These are phyloP conservation scores for Coemansia pectinata DNA, from an alignment of 192 early-diverging fungal genomes.

Conservation along the genomic window DNA sequence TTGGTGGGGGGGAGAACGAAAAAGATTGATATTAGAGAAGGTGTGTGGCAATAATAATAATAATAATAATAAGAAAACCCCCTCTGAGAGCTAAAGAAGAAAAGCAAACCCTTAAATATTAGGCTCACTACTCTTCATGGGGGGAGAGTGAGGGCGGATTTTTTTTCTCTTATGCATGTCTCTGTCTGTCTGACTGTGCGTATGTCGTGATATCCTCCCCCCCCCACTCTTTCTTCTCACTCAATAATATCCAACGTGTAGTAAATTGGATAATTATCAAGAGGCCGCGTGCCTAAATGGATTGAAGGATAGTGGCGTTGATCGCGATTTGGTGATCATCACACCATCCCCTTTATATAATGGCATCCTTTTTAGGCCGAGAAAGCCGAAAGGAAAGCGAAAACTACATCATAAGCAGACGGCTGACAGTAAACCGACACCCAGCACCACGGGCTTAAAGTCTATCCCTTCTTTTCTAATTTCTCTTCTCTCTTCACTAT, in stretches of 20 bases:
- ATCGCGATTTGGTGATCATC: not conserved
- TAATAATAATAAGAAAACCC: not conserved
- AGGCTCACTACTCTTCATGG: not conserved
- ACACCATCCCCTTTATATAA: not conserved
- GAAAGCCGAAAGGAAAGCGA: not conserved
- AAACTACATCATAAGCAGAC: too few species aligned
- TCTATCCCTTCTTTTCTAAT: not conserved
- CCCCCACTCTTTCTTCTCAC: not conserved
- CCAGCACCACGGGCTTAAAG: not conserved
- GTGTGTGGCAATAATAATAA: not conserved
- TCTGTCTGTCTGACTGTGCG: slow-evolving; percentile 6
- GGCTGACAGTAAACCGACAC: not conserved
- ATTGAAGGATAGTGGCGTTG: not conserved
- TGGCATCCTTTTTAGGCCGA: not conserved
- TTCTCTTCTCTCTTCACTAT: not conserved
- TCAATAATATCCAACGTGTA: slow-evolving; percentile 11
- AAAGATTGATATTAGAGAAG: not conserved
- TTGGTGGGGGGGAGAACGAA: not conserved
- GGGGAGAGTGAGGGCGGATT: not conserved
- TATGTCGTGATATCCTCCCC: not conserved
- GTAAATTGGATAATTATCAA: not conserved
- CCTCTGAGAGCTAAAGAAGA: not conserved
- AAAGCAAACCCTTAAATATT: not conserved
- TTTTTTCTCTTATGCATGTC: slow-evolving; percentile 1
- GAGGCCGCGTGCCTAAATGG: not conserved